These are phyloP conservation scores for Alternaria novae-zelandiae DNA, from an alignment of 2,329 filamentous ascomycete genomes.

Conservation along the genomic window DNA sequence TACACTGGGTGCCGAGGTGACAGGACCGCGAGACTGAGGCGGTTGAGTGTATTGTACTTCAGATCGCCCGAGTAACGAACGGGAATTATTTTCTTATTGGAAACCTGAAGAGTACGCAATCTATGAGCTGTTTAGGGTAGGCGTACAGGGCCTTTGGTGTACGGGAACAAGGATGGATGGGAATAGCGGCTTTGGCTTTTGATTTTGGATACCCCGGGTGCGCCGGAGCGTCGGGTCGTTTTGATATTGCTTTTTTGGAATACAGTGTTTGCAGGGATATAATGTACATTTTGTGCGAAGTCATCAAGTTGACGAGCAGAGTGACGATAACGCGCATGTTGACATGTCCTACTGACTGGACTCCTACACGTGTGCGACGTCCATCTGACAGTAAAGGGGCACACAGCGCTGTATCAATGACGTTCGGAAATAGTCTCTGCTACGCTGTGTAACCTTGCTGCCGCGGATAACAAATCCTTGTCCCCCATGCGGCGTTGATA, in stretches of 20 bases:
- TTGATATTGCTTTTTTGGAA: conserved; percentile 6
- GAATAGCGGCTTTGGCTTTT: not conserved
- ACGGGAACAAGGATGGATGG: not conserved
- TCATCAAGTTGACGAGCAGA: not conserved
- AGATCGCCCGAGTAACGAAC: not conserved
- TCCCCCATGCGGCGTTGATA: not conserved
- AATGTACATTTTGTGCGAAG: not conserved
- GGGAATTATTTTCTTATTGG: not conserved
- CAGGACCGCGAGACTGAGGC: conserved; percentile 23
- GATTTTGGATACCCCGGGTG: not conserved
- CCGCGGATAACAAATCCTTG: conserved; percentile 1
- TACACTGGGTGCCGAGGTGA: conserved; percentile 46
- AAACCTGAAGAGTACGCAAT: not conserved
- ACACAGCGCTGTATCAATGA: not conserved
- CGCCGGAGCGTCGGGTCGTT: not conserved
- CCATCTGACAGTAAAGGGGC: not conserved
- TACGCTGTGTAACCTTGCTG: conserved; percentile 7
- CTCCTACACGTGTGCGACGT: not conserved
- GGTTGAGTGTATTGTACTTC: not conserved
- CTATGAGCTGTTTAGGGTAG: not conserved
- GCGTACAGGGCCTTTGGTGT: not conserved
- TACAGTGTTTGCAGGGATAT: not conserved
- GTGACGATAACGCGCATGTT: not conserved
- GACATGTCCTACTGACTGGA: not conserved
- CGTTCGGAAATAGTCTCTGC: not conserved